Conservation (phyloP, 768 basidiomycete genomes). For the Pleurotus tuber-regium region DNA sequence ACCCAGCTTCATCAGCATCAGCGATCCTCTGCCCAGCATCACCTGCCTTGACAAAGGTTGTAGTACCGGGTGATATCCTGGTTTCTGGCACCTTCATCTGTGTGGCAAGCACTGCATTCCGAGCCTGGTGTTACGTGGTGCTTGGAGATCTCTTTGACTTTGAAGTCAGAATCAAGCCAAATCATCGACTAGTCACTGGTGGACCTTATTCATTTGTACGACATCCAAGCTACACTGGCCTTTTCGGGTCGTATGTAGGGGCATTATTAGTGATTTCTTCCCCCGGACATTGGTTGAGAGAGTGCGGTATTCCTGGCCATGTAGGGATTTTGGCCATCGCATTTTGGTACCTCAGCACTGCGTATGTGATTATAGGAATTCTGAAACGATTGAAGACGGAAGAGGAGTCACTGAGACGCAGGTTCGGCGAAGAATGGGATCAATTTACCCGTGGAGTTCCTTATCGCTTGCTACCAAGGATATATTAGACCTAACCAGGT, state of each 20-base stretch:
- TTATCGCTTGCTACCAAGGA: neutral
- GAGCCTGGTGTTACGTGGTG: too few species aligned
- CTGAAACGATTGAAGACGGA: neutral
- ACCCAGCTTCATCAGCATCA: too few species aligned
- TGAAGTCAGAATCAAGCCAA: conserved; percentile 42
- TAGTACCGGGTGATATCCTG: too few species aligned
- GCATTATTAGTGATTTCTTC: neutral
- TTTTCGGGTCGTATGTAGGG: conserved; percentile 8
- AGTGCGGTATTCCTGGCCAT: neutral
- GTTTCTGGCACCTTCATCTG: neutral
- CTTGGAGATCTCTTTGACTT: conserved; percentile 47
- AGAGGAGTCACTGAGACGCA: neutral
- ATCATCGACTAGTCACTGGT: conserved; percentile 22
- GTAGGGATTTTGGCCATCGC: neutral
- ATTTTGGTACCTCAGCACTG: neutral
- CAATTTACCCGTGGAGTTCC: neutral
- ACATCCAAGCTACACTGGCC: conserved; percentile 16
- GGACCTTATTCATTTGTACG: conserved; percentile 15
- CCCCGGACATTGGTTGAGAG: neutral
- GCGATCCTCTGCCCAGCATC: too few species aligned
- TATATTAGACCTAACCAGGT: conserved; percentile 11
- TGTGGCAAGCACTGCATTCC: neutral
- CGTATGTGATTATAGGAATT: neutral
- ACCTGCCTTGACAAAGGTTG: too few species aligned
- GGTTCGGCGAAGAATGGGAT: neutral